A percentile compares a stretch with the other conserved stretches of the same genome.
phyloP scores from a whole-genome alignment of 2,329 filamentous ascomycete genomes.

The Pezicula carpinea region DNA sequence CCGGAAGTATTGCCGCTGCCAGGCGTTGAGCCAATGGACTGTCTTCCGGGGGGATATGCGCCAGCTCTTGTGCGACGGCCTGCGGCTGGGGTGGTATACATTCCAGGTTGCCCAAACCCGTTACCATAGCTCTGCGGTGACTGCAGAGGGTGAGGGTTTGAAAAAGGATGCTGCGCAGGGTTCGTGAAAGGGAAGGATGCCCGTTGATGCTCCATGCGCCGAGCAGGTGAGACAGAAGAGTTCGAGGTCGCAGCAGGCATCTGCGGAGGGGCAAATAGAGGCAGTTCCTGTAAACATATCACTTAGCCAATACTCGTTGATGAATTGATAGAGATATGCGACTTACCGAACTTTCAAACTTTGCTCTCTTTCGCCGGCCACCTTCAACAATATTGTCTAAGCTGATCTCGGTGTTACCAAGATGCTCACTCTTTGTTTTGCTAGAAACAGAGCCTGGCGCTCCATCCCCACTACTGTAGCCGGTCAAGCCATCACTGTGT shows the following conservation, averaged over 20 bases:
- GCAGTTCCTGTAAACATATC: constrained; percentile 67
- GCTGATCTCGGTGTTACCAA: constrained; percentile 95
- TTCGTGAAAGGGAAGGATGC: constrained; percentile 71
- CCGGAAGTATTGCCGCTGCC: constrained; percentile 42
- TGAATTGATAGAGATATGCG: constrained; percentile 3
- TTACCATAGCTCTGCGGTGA: constrained; percentile 74
- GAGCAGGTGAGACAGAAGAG: constrained; percentile 90
- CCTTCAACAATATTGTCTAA: constrained; percentile 98
- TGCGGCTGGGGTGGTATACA: constrained; percentile 63
- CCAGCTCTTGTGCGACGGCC: constrained; percentile 63
- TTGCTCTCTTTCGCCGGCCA: constrained; percentile 88
- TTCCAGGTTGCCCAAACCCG: constrained; percentile 47
- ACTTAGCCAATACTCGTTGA: constrained; percentile 12
- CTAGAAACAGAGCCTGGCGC: constrained; percentile 72
- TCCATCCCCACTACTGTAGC: constrained; percentile 84
- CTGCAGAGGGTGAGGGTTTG: constrained; percentile 70
- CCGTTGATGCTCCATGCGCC: constrained; percentile 69
- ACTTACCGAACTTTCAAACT: constrained; percentile 95
- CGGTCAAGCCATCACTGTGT: constrained; percentile 61
- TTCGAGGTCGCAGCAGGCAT: constrained; percentile 94
- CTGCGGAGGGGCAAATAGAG: constrained; percentile 89
- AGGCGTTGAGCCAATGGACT: constrained; percentile 36
- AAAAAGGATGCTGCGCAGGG: constrained; percentile 74
- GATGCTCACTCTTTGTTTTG: constrained; percentile 73
- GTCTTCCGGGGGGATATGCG: constrained; percentile 42